A percentile compares a stretch with the other conserved stretches of the same genome.
These are phyloP conservation scores for Parsonsia alboflavescens DNA, from an alignment of 257 asterid species.

Conservation along the genomic window DNA sequence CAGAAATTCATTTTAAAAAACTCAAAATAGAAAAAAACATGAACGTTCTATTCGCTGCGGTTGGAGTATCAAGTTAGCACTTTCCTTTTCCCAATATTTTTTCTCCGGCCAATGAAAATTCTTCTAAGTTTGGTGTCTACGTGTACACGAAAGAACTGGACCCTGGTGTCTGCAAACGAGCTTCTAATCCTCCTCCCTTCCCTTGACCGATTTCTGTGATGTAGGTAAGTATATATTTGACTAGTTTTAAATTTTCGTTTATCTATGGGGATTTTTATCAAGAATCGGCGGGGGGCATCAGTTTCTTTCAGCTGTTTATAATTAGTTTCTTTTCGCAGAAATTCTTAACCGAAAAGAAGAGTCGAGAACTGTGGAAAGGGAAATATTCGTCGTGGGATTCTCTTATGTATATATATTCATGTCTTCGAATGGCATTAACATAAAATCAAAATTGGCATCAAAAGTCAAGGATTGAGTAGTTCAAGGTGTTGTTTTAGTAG, in stretches of 20 bases:
- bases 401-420: background rate
- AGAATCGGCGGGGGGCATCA: too few relatives aligned
- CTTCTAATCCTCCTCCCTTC: background rate
- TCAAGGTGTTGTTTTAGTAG: background rate
- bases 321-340: background rate
- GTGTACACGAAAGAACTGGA: conserved; percentile 12
- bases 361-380: background rate
- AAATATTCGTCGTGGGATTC: background rate
- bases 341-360: background rate
- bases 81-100: too few relatives aligned
- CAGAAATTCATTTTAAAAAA: too few relatives aligned
- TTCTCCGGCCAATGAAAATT: background rate
- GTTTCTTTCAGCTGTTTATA: background rate
- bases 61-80: too few relatives aligned
- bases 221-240: too few relatives aligned
- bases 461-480: background rate
- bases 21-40: too few relatives aligned
- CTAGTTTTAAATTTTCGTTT: background rate
- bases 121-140: background rate
- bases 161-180: background rate
- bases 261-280: background rate
- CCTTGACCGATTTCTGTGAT: too few relatives aligned
- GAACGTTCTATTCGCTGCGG: too few relatives aligned
- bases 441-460: background rate
- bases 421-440: background rate